Conservation (phyloP, 306 rosid genomes). For the Rosa persica region DNA sequence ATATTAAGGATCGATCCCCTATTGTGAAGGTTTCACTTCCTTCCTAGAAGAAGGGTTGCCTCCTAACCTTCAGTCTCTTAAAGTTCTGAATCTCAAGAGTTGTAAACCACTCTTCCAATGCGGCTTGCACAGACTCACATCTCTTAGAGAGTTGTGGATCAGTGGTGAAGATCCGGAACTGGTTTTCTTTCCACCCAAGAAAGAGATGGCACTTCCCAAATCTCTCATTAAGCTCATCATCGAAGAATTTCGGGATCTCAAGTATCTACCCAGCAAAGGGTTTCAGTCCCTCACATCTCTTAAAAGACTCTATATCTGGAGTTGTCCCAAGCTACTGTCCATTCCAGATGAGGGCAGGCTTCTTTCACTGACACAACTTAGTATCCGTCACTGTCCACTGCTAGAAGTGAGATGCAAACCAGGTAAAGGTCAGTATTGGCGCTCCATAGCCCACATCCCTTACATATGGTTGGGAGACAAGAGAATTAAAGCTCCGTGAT, state of each 20-base stretch:
- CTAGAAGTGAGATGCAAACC: neutral
- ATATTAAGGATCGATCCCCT: neutral
- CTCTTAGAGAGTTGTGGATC: neutral
- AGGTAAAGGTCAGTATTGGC: neutral
- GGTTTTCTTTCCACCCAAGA: neutral
- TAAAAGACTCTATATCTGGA: neutral
- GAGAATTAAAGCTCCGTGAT: neutral
- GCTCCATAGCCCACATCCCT: neutral
- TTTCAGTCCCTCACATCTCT: neutral
- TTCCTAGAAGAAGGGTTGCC: constrained; percentile 5
- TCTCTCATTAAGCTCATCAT: neutral
- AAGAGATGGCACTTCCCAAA: neutral
- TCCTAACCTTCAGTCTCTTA: neutral
- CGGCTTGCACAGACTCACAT: neutral
- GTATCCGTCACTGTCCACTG: neutral
- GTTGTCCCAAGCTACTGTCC: neutral
- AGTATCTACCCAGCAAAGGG: neutral
- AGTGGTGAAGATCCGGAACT: neutral
- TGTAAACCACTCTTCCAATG: neutral
- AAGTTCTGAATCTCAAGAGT: neutral
- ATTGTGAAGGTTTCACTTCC: neutral
- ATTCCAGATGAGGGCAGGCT: constrained; percentile 4
- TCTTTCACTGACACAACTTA: neutral
- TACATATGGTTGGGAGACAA: neutral
- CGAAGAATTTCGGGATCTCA: neutral